phyloP scores from a whole-genome alignment of 371 early-diverging fungal genomes.

The Aphelidium insulamus region DNA sequence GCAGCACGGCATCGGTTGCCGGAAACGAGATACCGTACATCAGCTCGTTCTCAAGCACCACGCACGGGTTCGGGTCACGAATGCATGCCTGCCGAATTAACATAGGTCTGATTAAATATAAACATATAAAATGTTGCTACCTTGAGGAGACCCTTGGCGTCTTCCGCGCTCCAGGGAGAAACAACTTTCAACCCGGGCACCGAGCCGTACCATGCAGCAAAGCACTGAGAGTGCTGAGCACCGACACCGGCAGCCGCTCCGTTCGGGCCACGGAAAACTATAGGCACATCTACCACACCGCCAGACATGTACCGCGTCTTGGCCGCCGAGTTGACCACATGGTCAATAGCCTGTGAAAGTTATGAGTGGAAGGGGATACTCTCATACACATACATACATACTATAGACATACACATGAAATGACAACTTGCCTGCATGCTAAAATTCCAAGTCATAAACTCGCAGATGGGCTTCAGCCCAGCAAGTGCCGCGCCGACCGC shows the following conservation, averaged over 20 bases:
- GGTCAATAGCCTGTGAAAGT: slow-evolving; percentile 81
- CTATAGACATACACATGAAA: neutral
- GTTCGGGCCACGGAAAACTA: slow-evolving; percentile 99
- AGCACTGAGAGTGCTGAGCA: slow-evolving; percentile 99
- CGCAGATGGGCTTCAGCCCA: slow-evolving; percentile 95
- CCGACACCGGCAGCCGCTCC: slow-evolving; percentile 96
- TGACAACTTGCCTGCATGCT: slow-evolving; percentile 72
- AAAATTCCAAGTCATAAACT: slow-evolving; percentile 99
- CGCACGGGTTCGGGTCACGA: slow-evolving; percentile 96
- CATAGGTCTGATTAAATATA: neutral
- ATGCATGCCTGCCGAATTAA: slow-evolving; percentile 67
- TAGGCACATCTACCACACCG: slow-evolving; percentile 68
- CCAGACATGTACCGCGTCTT: slow-evolving; percentile 98
- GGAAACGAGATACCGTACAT: slow-evolving; percentile 86
- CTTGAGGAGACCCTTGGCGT: slow-evolving; percentile 85
- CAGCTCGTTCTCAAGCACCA: slow-evolving; percentile 95
- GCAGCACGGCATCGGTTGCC: slow-evolving; percentile 53
- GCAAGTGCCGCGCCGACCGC: slow-evolving; percentile 92
- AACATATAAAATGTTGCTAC: slow-evolving; percentile 5
- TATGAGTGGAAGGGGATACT: neutral
- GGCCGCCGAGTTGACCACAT: slow-evolving; percentile 98
- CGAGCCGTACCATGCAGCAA: slow-evolving; percentile 94
- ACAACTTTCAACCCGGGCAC: slow-evolving; percentile 98
- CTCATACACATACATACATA: neutral
- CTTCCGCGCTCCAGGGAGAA: slow-evolving; percentile 90